These are phyloP conservation scores for Taiwanofungus camphoratus DNA, from an alignment of 1,284 basidiomycete species.

Conservation along the genomic window DNA sequence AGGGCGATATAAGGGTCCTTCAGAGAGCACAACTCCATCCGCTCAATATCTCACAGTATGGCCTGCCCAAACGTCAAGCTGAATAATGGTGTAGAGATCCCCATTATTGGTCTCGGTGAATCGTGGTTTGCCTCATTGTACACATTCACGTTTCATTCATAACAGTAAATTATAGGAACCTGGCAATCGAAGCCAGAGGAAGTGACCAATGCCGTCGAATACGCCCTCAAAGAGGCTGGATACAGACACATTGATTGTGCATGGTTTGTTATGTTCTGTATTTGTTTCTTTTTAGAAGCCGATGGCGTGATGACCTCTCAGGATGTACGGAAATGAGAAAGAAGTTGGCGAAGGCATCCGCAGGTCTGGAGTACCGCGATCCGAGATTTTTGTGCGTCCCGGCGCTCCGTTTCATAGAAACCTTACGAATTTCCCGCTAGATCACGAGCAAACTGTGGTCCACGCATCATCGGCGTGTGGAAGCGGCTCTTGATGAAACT, in stretches of 20 bases:
- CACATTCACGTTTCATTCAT: background rate
- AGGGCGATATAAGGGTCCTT: background rate
- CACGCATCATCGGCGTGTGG: conserved; percentile 72
- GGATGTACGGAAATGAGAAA: conserved; percentile 73
- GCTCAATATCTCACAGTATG: conserved; percentile 10
- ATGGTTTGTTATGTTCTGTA: conserved; percentile 39
- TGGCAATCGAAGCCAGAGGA: conserved; percentile 77
- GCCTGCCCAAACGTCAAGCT: conserved; percentile 49
- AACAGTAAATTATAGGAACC: conserved; percentile 44
- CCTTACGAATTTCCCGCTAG: conserved; percentile 24
- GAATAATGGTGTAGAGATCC: conserved; percentile 65
- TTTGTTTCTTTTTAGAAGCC: too few relatives aligned
- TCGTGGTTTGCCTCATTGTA: too few relatives aligned
- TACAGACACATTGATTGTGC: conserved; percentile 82
- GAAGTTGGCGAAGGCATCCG: conserved; percentile 83
- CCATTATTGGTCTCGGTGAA: conserved; percentile 66
- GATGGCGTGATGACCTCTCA: conserved; percentile 17
- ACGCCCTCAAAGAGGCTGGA: conserved; percentile 67
- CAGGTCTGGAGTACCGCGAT: conserved; percentile 70
- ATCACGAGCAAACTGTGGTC: conserved; percentile 70
- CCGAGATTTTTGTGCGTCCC: conserved; percentile 71
- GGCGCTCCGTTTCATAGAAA: background rate
- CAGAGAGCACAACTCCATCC: background rate
- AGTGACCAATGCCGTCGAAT: conserved; percentile 62
- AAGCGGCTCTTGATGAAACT: conserved; percentile 66